phyloP scores from a whole-genome alignment of 805 yeast species.

The Barnettozyma vustinii region DNA sequence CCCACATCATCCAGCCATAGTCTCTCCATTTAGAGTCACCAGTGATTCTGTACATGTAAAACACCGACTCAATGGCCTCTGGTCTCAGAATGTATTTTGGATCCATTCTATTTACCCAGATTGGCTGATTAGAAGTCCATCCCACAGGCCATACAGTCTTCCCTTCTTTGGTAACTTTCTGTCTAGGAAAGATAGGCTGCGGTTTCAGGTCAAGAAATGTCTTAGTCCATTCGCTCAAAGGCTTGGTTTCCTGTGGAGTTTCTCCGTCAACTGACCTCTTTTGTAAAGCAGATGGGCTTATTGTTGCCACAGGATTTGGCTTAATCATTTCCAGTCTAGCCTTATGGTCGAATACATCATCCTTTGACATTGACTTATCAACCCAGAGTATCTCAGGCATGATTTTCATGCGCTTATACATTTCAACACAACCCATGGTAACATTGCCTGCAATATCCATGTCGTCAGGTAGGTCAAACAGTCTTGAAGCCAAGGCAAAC shows the following conservation, averaged over 20 bases:
- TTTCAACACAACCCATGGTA: conserved; percentile 44
- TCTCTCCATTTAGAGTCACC: conserved; percentile 55
- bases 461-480: conserved; percentile 33
- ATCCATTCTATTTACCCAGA: conserved; percentile 30
- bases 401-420: conserved; percentile 35
- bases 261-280: not conserved
- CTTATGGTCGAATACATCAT: conserved; percentile 22
- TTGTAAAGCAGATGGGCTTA: not conserved
- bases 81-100: conserved; percentile 47
- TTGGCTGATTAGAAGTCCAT: conserved; percentile 22
- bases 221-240: not conserved
- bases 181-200: conserved; percentile 1
- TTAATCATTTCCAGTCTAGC: conserved; percentile 8
- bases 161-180: conserved; percentile 8
- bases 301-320: not conserved
- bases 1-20: conserved; percentile 46
- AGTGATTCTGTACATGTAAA: conserved; percentile 53
- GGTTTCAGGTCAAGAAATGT: not conserved
- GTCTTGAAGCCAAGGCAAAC: conserved; percentile 41
- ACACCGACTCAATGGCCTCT: conserved; percentile 56
- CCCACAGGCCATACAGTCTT: conserved; percentile 9
- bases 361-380: conserved; percentile 19
- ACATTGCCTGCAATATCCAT: conserved; percentile 37
- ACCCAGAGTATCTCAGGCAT: conserved; percentile 40
- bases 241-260: not conserved